Evolutionary conservation across 148 eudicot species (phyloP), one percentile per base, ranked within the genome.

Genomic region (Vaccinium macrocarpon): DNA sequence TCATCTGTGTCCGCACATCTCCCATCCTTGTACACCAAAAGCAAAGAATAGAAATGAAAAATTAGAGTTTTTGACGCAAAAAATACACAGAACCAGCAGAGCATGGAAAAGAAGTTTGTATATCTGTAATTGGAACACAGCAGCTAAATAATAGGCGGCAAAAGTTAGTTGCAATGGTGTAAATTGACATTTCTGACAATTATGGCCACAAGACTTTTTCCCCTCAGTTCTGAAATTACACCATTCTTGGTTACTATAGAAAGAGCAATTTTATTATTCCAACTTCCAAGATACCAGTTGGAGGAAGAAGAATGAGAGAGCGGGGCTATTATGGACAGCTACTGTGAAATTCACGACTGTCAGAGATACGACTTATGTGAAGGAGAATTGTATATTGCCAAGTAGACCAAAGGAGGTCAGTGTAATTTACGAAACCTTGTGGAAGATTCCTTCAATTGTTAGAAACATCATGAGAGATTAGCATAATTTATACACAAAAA

Each of bases 1-100:
- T 92, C 93, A 82, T 93, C 93, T 80, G 82, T 84, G 66, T 82
- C 78, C 38, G 95, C 92, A 82, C 86, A 59, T 87, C 93, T 93
- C 73, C 94, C 95, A 84, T 92, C 94, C 98, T 93, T 56, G 49
- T 27, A 61, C 68, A n/a, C 19, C 50, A 29, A 32, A 5, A 16
- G 3, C 3, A 71, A 71, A 4, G 23, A 38, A 16, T 8, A 42
- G 16, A 38, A 74, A 3, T 9, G 0, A 6, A 38, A 16, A 38
- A 74, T 42, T 74, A 6, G 46, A 42, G 46, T 6, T 42, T 42
- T 42, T 42, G 46, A 42, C 0, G 6, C 46, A 6, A 42, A 66
- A 66, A 66, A 66, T 62, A 11, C n/a, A 62, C 68, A 21, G 27
- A 9, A n/a, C 4, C 25, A 62, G 5, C 10, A 0, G 13, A 62